Evolutionary conservation across 2,329 filamentous ascomycete species (phyloP).

Genomic region (Clarireedia paspali): DNA sequence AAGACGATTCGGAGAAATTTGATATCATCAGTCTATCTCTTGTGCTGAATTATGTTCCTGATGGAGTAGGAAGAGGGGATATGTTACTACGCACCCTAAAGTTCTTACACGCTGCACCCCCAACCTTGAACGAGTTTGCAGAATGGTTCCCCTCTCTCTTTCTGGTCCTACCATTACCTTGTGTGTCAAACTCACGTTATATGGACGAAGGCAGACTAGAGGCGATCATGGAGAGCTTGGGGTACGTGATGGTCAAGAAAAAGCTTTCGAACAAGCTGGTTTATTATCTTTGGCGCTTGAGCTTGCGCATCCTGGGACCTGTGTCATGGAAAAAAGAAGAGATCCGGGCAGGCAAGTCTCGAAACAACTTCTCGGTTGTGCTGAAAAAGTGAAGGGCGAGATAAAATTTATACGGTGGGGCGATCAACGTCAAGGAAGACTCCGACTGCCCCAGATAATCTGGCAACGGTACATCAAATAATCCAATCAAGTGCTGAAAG

Average conservation of each 20-base stretch:
- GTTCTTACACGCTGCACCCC: conserved; percentile 49
- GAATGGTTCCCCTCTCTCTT: conserved; percentile 64
- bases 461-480: not conserved
- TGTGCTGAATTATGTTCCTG: conserved; percentile 89
- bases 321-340: conserved; percentile 56
- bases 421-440: not conserved
- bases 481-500: conserved; percentile 25
- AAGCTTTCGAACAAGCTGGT: conserved; percentile 79
- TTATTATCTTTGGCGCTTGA: conserved; percentile 74
- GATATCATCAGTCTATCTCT: conserved; percentile 88
- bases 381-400: conserved; percentile 34
- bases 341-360: conserved; percentile 62
- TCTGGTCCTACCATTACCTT: conserved; percentile 81
- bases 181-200: conserved; percentile 85
- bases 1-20: conserved; percentile 55
- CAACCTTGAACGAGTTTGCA: conserved; percentile 14
- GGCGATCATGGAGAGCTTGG: conserved; percentile 68
- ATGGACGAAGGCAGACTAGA: conserved; percentile 63
- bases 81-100: conserved; percentile 74
- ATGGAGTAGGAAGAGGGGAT: conserved; percentile 63
- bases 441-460: not conserved
- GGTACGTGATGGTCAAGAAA: conserved; percentile 56
- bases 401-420: not conserved
- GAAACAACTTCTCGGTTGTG: conserved; percentile 89
- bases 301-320: conserved; percentile 18